Percentiles rank a stretch among this genome's conserved stretches.
Conservation (phyloP, 352 stramenopile species). For the Pythium graminicola region DNA sequence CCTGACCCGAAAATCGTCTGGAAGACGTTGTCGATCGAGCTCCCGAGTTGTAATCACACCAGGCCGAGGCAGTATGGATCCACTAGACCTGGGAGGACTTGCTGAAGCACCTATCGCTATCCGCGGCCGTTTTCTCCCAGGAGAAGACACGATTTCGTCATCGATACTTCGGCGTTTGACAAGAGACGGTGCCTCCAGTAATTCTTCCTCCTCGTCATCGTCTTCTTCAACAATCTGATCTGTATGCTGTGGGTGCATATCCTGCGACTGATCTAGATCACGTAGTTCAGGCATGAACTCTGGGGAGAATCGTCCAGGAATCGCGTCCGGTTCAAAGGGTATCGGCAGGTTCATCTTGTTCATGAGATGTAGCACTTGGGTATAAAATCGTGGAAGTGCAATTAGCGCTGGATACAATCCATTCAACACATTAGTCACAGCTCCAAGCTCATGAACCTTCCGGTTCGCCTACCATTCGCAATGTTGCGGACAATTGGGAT, state of each 20-base stretch:
- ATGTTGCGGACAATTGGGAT: constrained; percentile 81
- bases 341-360: constrained; percentile 89
- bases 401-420: constrained; percentile 51
- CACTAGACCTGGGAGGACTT: not conserved
- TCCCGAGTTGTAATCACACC: constrained; percentile 59
- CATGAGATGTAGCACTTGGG: constrained; percentile 88
- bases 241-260: not conserved
- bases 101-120: not conserved
- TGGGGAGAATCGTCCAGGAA: constrained; percentile 54
- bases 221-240: constrained; percentile 9
- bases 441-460: not conserved
- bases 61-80: constrained; percentile 17
- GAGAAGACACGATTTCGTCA: not conserved
- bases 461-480: constrained; percentile 77
- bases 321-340: constrained; percentile 66
- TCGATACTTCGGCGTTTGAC: not conserved
- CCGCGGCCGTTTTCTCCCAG: not conserved
- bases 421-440: not conserved
- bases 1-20: constrained; percentile 27
- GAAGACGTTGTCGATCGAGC: constrained; percentile 36
- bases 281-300: constrained; percentile 5
- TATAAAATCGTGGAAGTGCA: constrained; percentile 83
- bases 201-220: constrained; percentile 5
- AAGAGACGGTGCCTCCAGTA: not conserved
- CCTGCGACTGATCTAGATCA: not conserved